These are phyloP conservation scores for Thuidium tamariscinum DNA, from an alignment of 225 moss, liverwort and hornwort species.

Conservation along the genomic window DNA sequence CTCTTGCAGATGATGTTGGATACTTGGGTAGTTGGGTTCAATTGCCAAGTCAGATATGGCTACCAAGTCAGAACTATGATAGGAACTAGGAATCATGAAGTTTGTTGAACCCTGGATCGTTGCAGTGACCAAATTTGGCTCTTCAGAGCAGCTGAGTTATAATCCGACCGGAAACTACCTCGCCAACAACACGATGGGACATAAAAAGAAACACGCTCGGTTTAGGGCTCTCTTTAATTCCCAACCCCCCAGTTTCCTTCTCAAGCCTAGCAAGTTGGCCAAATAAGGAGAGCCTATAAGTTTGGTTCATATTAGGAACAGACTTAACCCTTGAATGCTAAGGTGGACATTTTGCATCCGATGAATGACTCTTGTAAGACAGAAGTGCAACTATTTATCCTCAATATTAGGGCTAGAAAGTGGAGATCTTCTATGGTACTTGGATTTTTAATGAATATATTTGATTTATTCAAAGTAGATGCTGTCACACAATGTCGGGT, in stretches of 20 bases:
- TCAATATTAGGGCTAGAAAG: too few species aligned
- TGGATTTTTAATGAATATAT: too few species aligned
- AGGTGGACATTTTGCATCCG: too few species aligned
- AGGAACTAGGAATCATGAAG: not conserved
- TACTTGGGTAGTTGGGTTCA: not conserved
- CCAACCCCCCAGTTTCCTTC: not conserved
- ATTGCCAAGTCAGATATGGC: not conserved
- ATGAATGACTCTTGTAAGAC: too few species aligned
- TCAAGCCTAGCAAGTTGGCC: not conserved
- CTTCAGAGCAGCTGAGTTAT: not conserved
- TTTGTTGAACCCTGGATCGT: not conserved
- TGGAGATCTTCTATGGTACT: too few species aligned
- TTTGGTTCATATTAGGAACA: not conserved
- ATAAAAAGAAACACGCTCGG: accelerated
- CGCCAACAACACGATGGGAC: too few species aligned
- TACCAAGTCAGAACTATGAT: not conserved
- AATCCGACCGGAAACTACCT: not conserved
- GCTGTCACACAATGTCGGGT: too few species aligned
- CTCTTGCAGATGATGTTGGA: not conserved
- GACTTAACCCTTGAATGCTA: too few species aligned
- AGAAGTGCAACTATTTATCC: too few species aligned
- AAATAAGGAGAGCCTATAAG: not conserved
- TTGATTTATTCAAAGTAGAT: too few species aligned
- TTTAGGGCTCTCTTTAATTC: not conserved
- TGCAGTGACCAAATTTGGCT: not conserved